These are phyloP conservation scores for Paecilomyces sp. DNA, from an alignment of 2,329 filamentous ascomycete species.

Conservation along the genomic window DNA sequence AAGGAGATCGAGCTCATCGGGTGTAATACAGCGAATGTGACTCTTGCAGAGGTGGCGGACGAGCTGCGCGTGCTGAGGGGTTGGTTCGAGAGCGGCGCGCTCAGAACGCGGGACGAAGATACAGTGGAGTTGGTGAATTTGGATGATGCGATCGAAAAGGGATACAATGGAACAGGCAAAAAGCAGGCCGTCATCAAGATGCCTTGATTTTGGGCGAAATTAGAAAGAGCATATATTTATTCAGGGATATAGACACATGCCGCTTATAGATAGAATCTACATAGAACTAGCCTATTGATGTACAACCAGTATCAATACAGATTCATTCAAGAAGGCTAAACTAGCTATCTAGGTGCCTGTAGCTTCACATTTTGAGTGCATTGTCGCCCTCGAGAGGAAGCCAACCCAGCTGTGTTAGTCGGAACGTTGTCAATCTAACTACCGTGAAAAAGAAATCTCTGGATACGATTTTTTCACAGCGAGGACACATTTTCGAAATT, in stretches of 20 bases:
- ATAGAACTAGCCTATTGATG: background rate
- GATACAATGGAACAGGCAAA: conserved; percentile 1
- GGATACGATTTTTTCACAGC: background rate
- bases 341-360: background rate
- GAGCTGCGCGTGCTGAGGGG: conserved; percentile 4
- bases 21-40: conserved; percentile 10
- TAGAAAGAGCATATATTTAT: background rate
- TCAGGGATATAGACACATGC: background rate
- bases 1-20: conserved; percentile 12
- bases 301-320: background rate
- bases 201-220: background rate
- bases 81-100: conserved; percentile 8
- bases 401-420: background rate
- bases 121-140: conserved; percentile 5
- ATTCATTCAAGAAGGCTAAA: background rate
- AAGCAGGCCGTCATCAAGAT: background rate
- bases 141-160: conserved; percentile 4
- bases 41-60: conserved; percentile 8
- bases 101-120: conserved; percentile 7
- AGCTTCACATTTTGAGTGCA: background rate
- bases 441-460: background rate
- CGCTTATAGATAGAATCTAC: background rate
- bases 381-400: background rate
- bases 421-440: background rate
- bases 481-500: background rate